phyloP scores from a whole-genome alignment of 495 filamentous ascomycete species.

The Tuber magnatum region DNA sequence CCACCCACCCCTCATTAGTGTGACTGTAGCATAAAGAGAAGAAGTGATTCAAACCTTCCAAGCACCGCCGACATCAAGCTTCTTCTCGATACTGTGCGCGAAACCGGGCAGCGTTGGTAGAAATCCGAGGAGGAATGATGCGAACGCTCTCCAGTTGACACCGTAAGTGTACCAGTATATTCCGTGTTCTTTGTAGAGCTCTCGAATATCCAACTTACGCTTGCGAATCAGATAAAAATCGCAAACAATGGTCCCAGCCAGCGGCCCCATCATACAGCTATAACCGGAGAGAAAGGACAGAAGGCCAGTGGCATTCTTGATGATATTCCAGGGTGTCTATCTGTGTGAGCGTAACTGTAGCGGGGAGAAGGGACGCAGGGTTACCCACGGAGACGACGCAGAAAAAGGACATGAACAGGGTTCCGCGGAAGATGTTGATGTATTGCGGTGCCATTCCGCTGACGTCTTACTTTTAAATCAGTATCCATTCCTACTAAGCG shows the following conservation, averaged over 20 bases:
- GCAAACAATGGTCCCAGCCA: slow-evolving; percentile 47
- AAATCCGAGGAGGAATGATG: slow-evolving; percentile 44
- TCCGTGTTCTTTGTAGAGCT: slow-evolving; percentile 44
- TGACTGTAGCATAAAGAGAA: slow-evolving; percentile 2
- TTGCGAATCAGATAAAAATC: slow-evolving; percentile 47
- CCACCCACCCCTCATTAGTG: background rate
- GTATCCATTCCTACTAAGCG: background rate
- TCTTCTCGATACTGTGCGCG: slow-evolving; percentile 38
- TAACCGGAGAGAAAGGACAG: slow-evolving; percentile 48
- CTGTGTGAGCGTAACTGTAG: slow-evolving; percentile 3
- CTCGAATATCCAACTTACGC: slow-evolving; percentile 41
- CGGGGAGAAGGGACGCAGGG: background rate
- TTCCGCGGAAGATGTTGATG: slow-evolving; percentile 45
- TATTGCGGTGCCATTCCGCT: slow-evolving; percentile 44
- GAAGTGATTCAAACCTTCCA: slow-evolving; percentile 37
- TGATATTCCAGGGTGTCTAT: slow-evolving; percentile 49
- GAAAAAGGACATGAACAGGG: slow-evolving; percentile 43
- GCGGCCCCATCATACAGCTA: slow-evolving; percentile 46
- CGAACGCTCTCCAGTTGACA: slow-evolving; percentile 44
- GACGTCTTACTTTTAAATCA: slow-evolving; percentile 6
- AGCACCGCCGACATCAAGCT: slow-evolving; percentile 43
- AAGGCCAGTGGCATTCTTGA: slow-evolving; percentile 45
- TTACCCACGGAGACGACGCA: slow-evolving; percentile 42
- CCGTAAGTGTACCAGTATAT: slow-evolving; percentile 47
- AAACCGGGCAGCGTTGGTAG: slow-evolving; percentile 46